These are phyloP conservation scores for Pyrenochaeta sp. DNA, from an alignment of 2,329 filamentous ascomycete genomes.

Conservation along the genomic window DNA sequence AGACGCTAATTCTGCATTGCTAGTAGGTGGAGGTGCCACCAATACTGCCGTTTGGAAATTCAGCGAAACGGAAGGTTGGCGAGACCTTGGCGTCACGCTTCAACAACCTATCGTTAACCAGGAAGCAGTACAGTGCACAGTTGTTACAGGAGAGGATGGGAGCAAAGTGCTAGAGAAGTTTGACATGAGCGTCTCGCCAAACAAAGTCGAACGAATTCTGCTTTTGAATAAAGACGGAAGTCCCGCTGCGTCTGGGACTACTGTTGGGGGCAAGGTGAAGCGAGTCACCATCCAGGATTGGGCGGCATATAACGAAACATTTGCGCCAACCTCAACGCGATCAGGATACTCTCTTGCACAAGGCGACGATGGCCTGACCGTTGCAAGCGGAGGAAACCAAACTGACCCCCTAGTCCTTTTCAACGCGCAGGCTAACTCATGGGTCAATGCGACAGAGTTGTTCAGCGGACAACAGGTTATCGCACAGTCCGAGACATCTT, in stretches of 20 bases:
- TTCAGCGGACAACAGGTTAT: constrained; percentile 60
- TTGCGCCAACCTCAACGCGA: constrained; percentile 72
- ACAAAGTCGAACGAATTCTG: constrained; percentile 74
- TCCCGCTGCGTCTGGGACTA: constrained; percentile 57
- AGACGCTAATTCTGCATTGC: constrained; percentile 73
- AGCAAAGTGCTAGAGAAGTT: constrained; percentile 83
- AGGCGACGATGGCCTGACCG: constrained; percentile 70
- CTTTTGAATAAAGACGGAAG: constrained; percentile 69
- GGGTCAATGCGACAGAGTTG: constrained; percentile 75
- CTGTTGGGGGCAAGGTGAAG: constrained; percentile 58
- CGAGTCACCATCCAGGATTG: constrained; percentile 70
- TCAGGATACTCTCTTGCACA: constrained; percentile 77
- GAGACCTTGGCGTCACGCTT: constrained; percentile 70
- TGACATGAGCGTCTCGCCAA: constrained; percentile 77
- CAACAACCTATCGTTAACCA: constrained; percentile 67
- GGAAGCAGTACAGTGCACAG: constrained; percentile 66
- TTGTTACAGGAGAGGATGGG: constrained; percentile 76
- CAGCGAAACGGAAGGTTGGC: constrained; percentile 70
- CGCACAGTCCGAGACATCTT: constrained; percentile 34
- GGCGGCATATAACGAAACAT: constrained; percentile 79
- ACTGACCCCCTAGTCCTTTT: constrained; percentile 79
- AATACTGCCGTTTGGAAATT: constrained; percentile 80
- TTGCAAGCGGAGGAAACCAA: constrained; percentile 76
- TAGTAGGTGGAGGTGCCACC: constrained; percentile 75
- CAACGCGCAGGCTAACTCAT: constrained; percentile 76